Conservation (phyloP, 129 eudicot species). For the Chrysanthemum lavandulifolium region DNA sequence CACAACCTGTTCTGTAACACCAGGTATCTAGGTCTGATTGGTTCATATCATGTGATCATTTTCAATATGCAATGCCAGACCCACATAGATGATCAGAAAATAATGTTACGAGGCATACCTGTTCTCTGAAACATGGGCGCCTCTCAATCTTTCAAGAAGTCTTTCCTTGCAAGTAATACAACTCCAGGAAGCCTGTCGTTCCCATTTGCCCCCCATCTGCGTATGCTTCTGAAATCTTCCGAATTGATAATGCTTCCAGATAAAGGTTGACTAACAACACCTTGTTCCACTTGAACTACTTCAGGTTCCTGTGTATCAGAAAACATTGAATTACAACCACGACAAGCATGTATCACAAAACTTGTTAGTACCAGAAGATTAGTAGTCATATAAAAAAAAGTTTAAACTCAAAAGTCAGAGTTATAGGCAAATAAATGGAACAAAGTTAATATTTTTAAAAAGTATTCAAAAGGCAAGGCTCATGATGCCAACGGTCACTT, state of each 20-base stretch:
- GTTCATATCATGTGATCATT: too few species aligned
- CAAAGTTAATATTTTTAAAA: background rate
- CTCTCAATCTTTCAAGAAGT: slow-evolving; percentile 76
- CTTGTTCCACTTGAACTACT: slow-evolving; percentile 36
- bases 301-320: slow-evolving; percentile 51
- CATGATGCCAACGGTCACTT: slow-evolving; percentile 5
- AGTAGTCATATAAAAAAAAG: background rate
- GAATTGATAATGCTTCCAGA: slow-evolving; percentile 38
- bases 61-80: background rate
- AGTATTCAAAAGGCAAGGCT: slow-evolving; percentile 1
- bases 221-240: slow-evolving; percentile 37
- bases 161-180: slow-evolving; percentile 92
- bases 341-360: background rate
- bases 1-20: too few species aligned
- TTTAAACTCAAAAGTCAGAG: background rate
- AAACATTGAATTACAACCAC: background rate
- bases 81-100: too few species aligned
- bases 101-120: slow-evolving; percentile 37
- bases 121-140: slow-evolving; percentile 51
- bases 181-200: slow-evolving; percentile 85
- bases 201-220: slow-evolving; percentile 41
- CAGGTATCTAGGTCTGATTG: too few species aligned
- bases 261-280: slow-evolving; percentile 33
- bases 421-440: background rate
- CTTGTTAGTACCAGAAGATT: background rate